These are phyloP conservation scores for Colletotrichum trifolii DNA, from an alignment of 2,329 filamentous ascomycete species.

Conservation along the genomic window DNA sequence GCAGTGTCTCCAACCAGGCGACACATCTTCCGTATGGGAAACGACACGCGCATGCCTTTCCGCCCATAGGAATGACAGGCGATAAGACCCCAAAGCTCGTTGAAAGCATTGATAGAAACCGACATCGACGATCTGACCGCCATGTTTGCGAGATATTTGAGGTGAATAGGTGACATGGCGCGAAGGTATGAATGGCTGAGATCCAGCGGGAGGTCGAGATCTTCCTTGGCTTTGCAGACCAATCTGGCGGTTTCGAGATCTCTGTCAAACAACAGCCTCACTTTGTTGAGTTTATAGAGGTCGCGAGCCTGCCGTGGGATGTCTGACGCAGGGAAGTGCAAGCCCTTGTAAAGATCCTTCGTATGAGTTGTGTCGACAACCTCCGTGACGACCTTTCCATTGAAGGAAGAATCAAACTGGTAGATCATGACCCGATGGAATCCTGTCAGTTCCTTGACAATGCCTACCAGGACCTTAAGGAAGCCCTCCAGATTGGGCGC, in stretches of 20 bases:
- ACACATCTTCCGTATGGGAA: constrained; percentile 93
- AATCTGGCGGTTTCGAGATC: constrained; percentile 83
- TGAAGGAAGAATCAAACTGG: constrained; percentile 85
- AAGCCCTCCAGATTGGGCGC: constrained; percentile 78
- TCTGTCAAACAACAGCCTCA: constrained; percentile 86
- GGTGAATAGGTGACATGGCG: constrained; percentile 89
- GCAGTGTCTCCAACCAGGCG: constrained; percentile 86
- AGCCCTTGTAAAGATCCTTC: constrained; percentile 85
- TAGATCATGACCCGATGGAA: constrained; percentile 96
- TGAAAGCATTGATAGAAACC: constrained; percentile 88
- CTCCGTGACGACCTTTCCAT: constrained; percentile 89
- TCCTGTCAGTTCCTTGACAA: constrained; percentile 89
- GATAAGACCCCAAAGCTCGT: constrained; percentile 88
- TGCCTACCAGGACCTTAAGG: constrained; percentile 83
- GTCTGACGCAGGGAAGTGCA: constrained; percentile 89
- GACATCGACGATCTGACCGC: constrained; percentile 94
- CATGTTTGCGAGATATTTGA: constrained; percentile 92
- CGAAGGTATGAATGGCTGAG: constrained; percentile 87
- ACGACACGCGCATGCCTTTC: constrained; percentile 88
- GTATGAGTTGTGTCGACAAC: constrained; percentile 83
- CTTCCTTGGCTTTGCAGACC: constrained; percentile 80
- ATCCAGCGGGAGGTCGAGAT: constrained; percentile 80
- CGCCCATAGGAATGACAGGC: constrained; percentile 84
- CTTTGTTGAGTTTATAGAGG: constrained; percentile 91
- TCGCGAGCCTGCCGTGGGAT: constrained; percentile 88